A percentile compares a stretch with the other conserved stretches of the same genome.
These are phyloP conservation scores for Calonectria henricotiae DNA, from an alignment of 2,329 filamentous ascomycete genomes.

Conservation along the genomic window DNA sequence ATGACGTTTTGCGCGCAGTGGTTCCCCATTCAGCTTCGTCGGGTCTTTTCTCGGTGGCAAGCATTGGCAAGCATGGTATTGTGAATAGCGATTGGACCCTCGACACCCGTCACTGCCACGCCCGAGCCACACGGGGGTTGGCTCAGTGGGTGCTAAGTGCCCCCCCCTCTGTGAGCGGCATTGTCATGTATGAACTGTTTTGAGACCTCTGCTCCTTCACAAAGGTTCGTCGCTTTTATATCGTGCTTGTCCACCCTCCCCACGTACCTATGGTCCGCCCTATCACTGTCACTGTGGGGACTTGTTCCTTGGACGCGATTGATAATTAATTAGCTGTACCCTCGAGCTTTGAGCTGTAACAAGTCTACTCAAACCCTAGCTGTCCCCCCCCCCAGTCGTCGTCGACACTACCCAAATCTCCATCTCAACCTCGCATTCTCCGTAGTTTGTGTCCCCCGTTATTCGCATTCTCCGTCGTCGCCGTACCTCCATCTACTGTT, in stretches of 20 bases:
- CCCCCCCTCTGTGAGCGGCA: not conserved
- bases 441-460: not conserved
- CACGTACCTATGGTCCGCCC: not conserved
- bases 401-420: conserved; percentile 18
- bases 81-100: not conserved
- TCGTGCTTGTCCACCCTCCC: not conserved
- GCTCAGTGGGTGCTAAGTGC: not conserved
- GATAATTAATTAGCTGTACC: conserved; percentile 20
- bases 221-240: conserved; percentile 6
- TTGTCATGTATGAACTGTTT: not conserved
- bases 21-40: not conserved
- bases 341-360: conserved; percentile 15
- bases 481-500: not conserved
- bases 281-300: conserved; percentile 1
- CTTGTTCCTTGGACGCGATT: conserved; percentile 20
- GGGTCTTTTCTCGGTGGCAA: not conserved
- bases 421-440: conserved; percentile 3
- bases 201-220: not conserved
- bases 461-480: not conserved
- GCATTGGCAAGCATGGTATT: not conserved
- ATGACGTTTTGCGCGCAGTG: not conserved
- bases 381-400: conserved; percentile 11
- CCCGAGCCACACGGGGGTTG: conserved; percentile 23
- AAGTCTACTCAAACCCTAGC: conserved; percentile 16
- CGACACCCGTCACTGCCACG: conserved; percentile 11